phyloP scores from a whole-genome alignment of 164 flowering plant genomes.

The Stephania japonica region DNA sequence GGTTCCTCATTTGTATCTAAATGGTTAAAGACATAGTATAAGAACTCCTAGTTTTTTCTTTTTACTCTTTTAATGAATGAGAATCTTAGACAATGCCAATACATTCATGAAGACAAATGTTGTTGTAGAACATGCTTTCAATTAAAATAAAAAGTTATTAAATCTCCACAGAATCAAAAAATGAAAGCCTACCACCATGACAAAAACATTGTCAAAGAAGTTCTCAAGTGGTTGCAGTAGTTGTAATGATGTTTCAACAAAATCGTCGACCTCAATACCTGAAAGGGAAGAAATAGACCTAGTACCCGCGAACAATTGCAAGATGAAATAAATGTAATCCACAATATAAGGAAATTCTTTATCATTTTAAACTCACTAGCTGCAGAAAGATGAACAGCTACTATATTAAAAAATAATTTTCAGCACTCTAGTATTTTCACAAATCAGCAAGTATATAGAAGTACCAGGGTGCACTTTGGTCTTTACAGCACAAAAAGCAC shows the following conservation, averaged over 20 bases:
- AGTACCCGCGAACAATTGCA: background rate
- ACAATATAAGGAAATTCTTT: background rate
- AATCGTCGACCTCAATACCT: conserved; percentile 84
- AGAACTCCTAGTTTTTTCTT: too few relatives aligned
- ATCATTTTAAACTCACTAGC: background rate
- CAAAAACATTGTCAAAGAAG: conserved; percentile 83
- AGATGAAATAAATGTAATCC: conserved; percentile 7
- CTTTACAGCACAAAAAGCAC: conserved; percentile 48
- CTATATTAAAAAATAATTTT: background rate
- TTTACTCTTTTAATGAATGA: too few relatives aligned
- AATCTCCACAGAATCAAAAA: background rate
- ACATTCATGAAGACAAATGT: background rate
- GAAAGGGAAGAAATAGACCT: background rate
- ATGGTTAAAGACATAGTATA: too few relatives aligned
- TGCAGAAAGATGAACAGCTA: background rate
- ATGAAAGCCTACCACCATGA: conserved; percentile 84
- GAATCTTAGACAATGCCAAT: background rate
- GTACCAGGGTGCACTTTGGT: conserved; percentile 62
- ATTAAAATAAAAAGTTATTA: background rate
- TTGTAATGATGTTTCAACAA: conserved; percentile 56
- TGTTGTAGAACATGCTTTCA: background rate
- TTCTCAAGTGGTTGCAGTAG: conserved; percentile 79
- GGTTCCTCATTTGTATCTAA: too few relatives aligned
- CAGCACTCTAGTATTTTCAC: background rate
- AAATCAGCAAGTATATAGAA: background rate